These are phyloP conservation scores for Thelonectria discophora DNA, from an alignment of 2,329 filamentous ascomycete genomes.

Conservation along the genomic window DNA sequence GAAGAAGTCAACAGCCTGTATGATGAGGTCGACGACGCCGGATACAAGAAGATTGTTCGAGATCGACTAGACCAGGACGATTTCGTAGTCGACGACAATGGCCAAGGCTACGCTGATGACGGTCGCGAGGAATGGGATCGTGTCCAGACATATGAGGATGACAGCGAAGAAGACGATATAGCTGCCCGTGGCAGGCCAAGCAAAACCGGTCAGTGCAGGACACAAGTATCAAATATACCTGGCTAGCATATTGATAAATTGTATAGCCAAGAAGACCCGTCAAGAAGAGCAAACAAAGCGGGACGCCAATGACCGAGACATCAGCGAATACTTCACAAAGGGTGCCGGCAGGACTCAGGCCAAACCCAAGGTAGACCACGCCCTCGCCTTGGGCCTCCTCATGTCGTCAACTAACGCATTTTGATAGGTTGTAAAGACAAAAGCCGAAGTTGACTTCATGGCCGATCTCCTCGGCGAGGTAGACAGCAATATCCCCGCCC, in stretches of 20 bases:
- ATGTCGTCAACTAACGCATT: constrained; percentile 23
- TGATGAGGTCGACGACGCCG: constrained; percentile 95
- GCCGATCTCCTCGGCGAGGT: constrained; percentile 86
- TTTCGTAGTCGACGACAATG: constrained; percentile 98
- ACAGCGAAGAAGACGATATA: constrained; percentile 67
- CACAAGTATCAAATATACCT: background rate
- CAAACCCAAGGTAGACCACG: constrained; percentile 77
- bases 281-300: constrained; percentile 87
- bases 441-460: constrained; percentile 90
- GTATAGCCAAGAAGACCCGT: constrained; percentile 81
- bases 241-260: constrained; percentile 2
- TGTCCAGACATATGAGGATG: constrained; percentile 73
- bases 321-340: constrained; percentile 93
- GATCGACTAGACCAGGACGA: constrained; percentile 91
- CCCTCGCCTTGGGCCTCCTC: background rate
- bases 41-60: constrained; percentile 95
- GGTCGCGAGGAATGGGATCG: constrained; percentile 94
- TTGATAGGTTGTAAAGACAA: constrained; percentile 74
- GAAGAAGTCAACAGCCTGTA: constrained; percentile 87
- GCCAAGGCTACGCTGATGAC: constrained; percentile 95
- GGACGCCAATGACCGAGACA: constrained; percentile 88
- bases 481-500: constrained; percentile 73
- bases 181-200: constrained; percentile 56
- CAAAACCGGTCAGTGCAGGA: constrained; percentile 57
- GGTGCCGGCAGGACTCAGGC: constrained; percentile 71